A percentile compares a stretch with the other conserved stretches of the same genome.
These are phyloP conservation scores for Gastrolobium bilobum DNA, from an alignment of 306 rosid genomes.

Conservation along the genomic window DNA sequence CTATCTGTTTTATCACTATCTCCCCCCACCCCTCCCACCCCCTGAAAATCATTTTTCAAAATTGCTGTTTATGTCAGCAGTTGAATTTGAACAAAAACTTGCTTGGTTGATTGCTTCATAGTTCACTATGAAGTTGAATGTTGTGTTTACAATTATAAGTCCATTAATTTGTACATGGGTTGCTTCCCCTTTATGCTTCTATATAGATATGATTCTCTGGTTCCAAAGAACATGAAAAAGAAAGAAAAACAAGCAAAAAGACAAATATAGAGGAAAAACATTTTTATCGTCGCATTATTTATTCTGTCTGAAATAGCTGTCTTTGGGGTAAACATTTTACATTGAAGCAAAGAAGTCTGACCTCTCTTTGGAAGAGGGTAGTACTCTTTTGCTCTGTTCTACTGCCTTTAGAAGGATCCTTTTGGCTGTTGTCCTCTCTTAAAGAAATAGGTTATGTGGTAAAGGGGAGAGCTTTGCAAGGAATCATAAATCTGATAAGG, in stretches of 20 bases:
- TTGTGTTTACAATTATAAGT: background rate
- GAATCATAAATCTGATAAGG: background rate
- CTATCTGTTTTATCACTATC: background rate
- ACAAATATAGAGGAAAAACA: background rate
- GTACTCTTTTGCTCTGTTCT: background rate
- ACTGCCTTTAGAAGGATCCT: constrained; percentile 7
- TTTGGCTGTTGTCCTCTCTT: background rate
- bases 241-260: background rate
- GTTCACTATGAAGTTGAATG: background rate
- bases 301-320: constrained; percentile 16
- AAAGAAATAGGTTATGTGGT: background rate
- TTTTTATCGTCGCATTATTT: background rate
- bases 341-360: background rate
- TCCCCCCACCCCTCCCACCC: background rate
- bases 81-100: background rate
- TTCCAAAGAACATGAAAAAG: background rate
- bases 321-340: background rate
- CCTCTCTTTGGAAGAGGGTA: constrained; percentile 20
- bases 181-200: background rate
- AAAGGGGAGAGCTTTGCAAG: background rate
- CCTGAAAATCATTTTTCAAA: background rate
- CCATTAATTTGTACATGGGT: background rate
- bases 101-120: background rate
- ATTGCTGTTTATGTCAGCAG: background rate
- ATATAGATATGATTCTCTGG: background rate